Base-by-base conservation (phyloP, 2,329 filamentous ascomycete species). In the Pseudogymnoascus sp. region DNA sequence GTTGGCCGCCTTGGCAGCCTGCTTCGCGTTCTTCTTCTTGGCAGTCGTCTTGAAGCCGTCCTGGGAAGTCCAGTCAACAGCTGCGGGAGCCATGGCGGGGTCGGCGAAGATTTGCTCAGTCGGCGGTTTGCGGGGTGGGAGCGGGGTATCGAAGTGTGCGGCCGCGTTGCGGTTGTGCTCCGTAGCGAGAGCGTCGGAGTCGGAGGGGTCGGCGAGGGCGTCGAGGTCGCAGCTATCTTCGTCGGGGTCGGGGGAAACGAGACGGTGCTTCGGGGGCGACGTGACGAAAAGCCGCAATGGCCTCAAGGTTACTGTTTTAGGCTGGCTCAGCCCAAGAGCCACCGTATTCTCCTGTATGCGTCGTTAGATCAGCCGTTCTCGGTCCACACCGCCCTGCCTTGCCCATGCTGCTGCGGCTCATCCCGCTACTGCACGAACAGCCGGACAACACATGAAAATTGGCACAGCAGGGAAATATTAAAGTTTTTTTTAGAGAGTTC, bases 41-140 rank as follows among this genome's bases (percentile, higher is more conserved):
- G 76, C 80, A 38, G 78, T 80, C 70, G 87, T 81, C 61, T 78
- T 77, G 75, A 79, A 84, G 59, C 79, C 82, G 43, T 83, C 77
- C 61, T 80, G 75, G 26, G 79, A 83, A 22, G 77, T 77, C 64
- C 89, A 84, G 70, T 90, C 86, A 60, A 90, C 43, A 50, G 43
- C 75, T 31, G 77, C 74, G 19, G 76, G 70, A 40, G 75, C 72
- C 68, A 76, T 74, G 38, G 72, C 75, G n/a, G 80, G 81, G 66
- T 84, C 80, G 41, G 67, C 66, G 35, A 85, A 74, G 5, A 84
- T 68, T 68, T 74, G 70, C 40, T 67, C 62, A 37, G 31, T 37
- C 56, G 56, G 35, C 7, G 11, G 31, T 60, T 35, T 38, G 56
- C 31, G 56, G 56, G 16, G 31, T 22, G 56, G 56, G 22, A 60